A percentile compares a stretch with the other conserved stretches of the same genome.
phyloP scores from a whole-genome alignment of 176 grass and related monocot genomes.

The Carex kokanica region DNA sequence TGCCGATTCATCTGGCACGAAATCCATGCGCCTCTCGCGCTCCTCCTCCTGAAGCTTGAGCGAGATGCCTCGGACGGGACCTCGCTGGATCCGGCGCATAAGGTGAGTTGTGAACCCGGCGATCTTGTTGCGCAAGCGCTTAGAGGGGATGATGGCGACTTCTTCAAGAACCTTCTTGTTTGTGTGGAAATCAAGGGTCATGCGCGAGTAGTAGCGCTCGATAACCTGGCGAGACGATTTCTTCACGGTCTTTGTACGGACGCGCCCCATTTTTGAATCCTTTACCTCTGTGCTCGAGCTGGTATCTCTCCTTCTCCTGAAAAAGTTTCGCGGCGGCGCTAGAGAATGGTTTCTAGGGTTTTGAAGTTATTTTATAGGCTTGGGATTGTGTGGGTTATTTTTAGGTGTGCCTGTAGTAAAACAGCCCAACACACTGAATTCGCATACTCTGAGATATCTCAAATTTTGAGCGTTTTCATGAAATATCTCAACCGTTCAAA shows the following conservation, averaged over 20 bases:
- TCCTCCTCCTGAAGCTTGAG: slow-evolving; percentile 97
- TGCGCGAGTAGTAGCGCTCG: slow-evolving; percentile 78
- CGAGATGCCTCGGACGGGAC: slow-evolving; percentile 79
- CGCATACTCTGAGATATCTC: no score
- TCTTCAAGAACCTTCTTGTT: slow-evolving; percentile 94
- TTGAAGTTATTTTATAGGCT: slow-evolving; percentile 15
- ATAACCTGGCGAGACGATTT: slow-evolving; percentile 88
- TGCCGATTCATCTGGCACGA: slow-evolving; percentile 81
- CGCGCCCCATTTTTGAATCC: slow-evolving; percentile 55
- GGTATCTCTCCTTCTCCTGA: slow-evolving; percentile 24
- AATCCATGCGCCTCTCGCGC: slow-evolving; percentile 90
- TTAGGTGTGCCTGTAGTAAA: background rate
- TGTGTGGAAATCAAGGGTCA: slow-evolving; percentile 89
- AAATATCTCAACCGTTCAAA: no score
- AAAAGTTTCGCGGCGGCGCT: slow-evolving; percentile 18
- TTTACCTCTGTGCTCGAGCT: background rate
- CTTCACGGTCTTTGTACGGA: slow-evolving; percentile 95
- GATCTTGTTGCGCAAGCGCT: slow-evolving; percentile 90
- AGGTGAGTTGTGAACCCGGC: slow-evolving; percentile 82
- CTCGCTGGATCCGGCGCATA: slow-evolving; percentile 89
- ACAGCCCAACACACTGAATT: background rate
- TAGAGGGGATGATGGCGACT: slow-evolving; percentile 77
- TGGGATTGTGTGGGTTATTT: background rate
- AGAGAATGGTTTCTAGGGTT: slow-evolving; percentile 15
- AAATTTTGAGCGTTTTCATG: no score